Conservation (phyloP, 2,329 filamentous ascomycete genomes). For the Gremmenia infestans region DNA sequence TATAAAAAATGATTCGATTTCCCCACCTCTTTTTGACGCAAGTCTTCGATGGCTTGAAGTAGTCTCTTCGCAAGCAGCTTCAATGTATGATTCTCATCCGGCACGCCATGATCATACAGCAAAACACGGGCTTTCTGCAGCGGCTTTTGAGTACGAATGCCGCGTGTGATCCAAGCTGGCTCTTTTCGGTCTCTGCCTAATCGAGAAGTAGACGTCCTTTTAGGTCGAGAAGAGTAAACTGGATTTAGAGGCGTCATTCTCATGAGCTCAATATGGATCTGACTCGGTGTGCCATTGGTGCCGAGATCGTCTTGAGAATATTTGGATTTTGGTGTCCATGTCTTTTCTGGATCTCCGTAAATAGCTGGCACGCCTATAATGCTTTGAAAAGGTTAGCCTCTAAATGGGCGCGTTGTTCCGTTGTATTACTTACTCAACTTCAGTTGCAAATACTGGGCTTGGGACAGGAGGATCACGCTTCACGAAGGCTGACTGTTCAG, state of each 20-base stretch:
- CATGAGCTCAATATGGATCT: not conserved
- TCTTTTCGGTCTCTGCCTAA: not conserved
- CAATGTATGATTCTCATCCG: conserved; percentile 1
- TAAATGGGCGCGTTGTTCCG: not conserved
- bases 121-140: conserved; percentile 7
- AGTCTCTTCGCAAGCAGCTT: conserved; percentile 2
- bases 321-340: not conserved
- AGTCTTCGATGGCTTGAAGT: conserved; percentile 1
- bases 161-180: not conserved
- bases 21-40: conserved; percentile 1
- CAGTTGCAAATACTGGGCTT: not conserved
- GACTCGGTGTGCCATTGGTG: not conserved
- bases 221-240: not conserved
- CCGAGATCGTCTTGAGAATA: conserved; percentile 1
- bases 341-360: conserved; percentile 2
- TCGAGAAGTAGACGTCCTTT: not conserved
- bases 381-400: not conserved
- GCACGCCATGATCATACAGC: conserved; percentile 8
- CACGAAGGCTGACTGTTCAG: not conserved
- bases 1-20: not conserved
- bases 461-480: conserved; percentile 1
- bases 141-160: not conserved
- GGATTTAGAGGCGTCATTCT: not conserved
- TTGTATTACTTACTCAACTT: not conserved
- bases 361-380: conserved; percentile 2